Base-by-base conservation (phyloP, 2,329 filamentous ascomycete genomes). In the Xylariaceae sp. region DNA sequence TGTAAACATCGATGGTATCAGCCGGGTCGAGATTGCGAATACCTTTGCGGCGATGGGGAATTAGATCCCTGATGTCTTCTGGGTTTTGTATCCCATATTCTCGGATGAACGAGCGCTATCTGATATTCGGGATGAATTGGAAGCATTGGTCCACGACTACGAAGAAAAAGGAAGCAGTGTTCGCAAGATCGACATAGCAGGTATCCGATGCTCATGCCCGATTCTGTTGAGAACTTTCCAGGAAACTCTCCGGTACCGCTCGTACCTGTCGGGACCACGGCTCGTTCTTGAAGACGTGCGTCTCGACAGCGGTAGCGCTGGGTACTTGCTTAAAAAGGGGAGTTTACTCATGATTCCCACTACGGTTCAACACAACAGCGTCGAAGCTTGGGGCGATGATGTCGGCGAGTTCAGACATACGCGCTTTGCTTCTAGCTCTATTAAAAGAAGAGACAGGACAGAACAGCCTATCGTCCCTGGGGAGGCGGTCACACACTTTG, bases 161-260 rank as follows among this genome's bases (percentile, higher is more conserved):
- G 19, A n/a, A 2, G 40, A 49, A 16, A 35, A 38, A 14, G 39
- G 37, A n/a, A 37, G 29, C 22, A 21, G 22, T 14, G 37, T 54
- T 7, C 48, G n/a, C 44, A 45, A 36, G 3, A 43, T 62, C 23
- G 57, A 59, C 32, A 39, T 61, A 20, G 55, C 53, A 1, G 22
- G 16, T 5, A 52, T 60, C 27, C 55, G 50, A 4, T 47, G 37
- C 5, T 44, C 51, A 5, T 64, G 60, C n/a, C 61, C 57, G 0
- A 42, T 58, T 1, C 54, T 64, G 5, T n/a, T 57, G 20, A 59
- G 56, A 27, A 61, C 56, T 2, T 63, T 60, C 22, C 55, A 63
- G 19, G 62, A 64, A 34, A 56, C 50, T 0, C 43, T 64, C 10
- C 59, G 58, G 2, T 52, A 50, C 35, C 61, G 54, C 16, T 42